Percentiles rank a stretch among this genome's conserved stretches.
These are phyloP conservation scores for Trichosanthes cucumerina DNA, from an alignment of 306 rosid species.

Conservation along the genomic window DNA sequence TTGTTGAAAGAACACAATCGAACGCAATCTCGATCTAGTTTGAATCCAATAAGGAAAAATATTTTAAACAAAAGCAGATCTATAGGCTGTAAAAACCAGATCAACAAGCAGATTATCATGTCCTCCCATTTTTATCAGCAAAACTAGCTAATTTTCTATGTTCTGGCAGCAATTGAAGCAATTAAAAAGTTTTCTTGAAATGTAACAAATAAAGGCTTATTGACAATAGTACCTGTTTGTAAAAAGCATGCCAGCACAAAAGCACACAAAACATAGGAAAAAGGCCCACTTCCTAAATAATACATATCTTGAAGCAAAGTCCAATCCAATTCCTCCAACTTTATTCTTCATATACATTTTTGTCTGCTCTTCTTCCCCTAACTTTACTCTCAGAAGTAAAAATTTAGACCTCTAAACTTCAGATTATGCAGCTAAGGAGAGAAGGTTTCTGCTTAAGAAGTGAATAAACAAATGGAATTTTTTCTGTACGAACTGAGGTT, in stretches of 20 bases:
- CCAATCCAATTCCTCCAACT: slow-evolving; percentile 37
- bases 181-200: background rate
- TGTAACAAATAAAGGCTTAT: slow-evolving; percentile 16
- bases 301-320: slow-evolving; percentile 27
- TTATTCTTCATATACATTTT: slow-evolving; percentile 53
- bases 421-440: background rate
- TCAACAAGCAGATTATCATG: background rate
- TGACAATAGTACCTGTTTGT: slow-evolving; percentile 46
- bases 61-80: background rate
- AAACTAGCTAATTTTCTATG: background rate
- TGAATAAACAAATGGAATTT: background rate
- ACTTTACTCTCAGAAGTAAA: slow-evolving; percentile 7
- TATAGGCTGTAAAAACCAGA: background rate
- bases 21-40: background rate
- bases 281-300: slow-evolving; percentile 53
- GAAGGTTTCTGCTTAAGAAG: background rate
- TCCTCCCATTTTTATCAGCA: background rate
- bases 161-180: background rate
- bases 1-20: background rate
- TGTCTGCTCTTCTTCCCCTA: background rate
- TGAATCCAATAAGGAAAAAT: background rate
- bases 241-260: slow-evolving; percentile 78
- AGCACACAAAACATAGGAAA: slow-evolving; percentile 66
- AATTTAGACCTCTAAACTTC: background rate
- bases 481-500: no score